Conservation (phyloP, 2,329 filamentous ascomycete genomes). For the Nemania serpens region DNA sequence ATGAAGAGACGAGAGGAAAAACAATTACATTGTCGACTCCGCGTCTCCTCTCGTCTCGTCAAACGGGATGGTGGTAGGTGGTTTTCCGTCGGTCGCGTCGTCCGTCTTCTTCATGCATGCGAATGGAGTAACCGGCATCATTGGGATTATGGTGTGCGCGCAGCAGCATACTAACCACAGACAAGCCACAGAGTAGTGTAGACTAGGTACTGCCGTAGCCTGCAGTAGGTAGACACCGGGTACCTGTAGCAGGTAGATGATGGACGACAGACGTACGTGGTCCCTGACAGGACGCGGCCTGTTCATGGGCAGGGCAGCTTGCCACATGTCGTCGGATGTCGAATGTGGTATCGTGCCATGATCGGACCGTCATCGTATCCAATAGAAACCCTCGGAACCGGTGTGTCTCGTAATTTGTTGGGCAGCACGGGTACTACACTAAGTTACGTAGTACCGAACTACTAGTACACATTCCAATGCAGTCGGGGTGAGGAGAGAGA, state of each 20-base stretch:
- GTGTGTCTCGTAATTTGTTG: conserved; percentile 30
- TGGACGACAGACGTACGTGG: background rate
- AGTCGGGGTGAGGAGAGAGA: too few species aligned
- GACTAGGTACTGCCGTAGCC: too few species aligned
- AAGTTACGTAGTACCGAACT: too few species aligned
- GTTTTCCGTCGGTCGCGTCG: background rate
- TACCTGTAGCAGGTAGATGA: too few species aligned
- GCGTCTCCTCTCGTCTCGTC: too few species aligned
- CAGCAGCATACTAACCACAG: too few species aligned
- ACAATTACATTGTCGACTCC: background rate
- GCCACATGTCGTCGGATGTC: conserved; percentile 21
- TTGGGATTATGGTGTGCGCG: too few species aligned
- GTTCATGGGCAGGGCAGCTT: background rate
- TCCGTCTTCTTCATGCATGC: conserved; percentile 1
- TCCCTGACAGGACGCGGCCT: conserved; percentile 3
- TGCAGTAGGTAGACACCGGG: too few species aligned
- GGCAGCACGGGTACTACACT: background rate
- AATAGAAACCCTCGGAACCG: conserved; percentile 1
- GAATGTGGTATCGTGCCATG: conserved; percentile 23
- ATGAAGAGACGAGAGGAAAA: background rate
- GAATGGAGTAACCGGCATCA: background rate
- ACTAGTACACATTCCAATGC: too few species aligned
- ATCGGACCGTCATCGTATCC: conserved; percentile 10
- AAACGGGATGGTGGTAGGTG: background rate
- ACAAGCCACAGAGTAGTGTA: background rate